Evolutionary conservation across 2,329 filamentous ascomycete genomes (phyloP), one percentile per base, ranked within the genome.

Genomic region (Penicillium sp.): DNA sequence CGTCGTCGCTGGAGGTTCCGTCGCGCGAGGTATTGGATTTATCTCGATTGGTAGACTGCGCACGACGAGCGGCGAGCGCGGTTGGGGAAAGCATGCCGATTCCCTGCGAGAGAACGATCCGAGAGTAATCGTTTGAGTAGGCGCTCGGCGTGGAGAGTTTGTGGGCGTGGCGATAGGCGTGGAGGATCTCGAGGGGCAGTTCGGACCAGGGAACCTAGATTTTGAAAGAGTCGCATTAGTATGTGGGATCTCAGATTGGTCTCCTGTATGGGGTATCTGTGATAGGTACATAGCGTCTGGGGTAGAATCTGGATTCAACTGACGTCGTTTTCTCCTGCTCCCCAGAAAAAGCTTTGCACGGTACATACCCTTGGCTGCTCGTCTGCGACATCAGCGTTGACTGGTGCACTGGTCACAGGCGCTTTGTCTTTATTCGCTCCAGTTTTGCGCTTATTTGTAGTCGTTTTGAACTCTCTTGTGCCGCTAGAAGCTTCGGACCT

Each of bases 161-260:
- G 61, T 79, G 76, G 61, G 74, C 73, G 54, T 79, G 75, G 52
- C 78, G 74, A 65, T 81, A 81, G 56, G 76, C 72, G 63, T 80
- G 76, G 43, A 81, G 76, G 59, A 78, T 70, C 14, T 74, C 69
- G 59, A 76, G 69, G 28, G 76, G 71, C 62, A 78, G 71, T 31
- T 71, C 68, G 40, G 73, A 63, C 77, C 77, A 79, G 49, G 72
- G 63, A 54, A 79, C 74, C 77, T 79, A 39, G 11, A 23, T n/a
- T 21, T 34, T 14, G 14, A 10, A 29, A 53, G 42, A 11, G 10
- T 21, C 10, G 23, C 24, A 11, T 31, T 16, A 50, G n/a, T 28
- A 43, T 31, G n/a, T n/a, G n/a, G n/a, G n/a, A n/a, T n/a, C n/a
- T n/a, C n/a, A n/a, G n/a, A n/a, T n/a, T n/a, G n/a, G n/a, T n/a